A percentile compares a stretch with the other conserved stretches of the same genome.
phyloP scores from a whole-genome alignment of 345 rosid species.

The Rhizophora apiculata region DNA sequence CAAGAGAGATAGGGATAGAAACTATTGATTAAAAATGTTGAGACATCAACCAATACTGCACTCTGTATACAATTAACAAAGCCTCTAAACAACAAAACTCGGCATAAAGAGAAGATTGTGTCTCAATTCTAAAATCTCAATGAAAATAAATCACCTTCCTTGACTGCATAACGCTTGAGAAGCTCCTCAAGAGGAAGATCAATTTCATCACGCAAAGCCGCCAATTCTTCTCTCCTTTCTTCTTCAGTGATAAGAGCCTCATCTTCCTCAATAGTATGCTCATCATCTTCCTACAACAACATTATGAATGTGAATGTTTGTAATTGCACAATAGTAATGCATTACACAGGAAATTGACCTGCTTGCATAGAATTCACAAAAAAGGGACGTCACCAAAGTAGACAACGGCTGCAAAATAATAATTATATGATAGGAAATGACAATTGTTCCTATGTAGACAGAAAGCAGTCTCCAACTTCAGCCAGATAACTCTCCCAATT shows the following conservation, averaged over 20 bases:
- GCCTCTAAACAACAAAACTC: background rate
- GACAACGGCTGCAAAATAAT: background rate
- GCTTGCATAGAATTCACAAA: background rate
- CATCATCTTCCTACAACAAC: conserved; percentile 94
- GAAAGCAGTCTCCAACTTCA: too few relatives aligned
- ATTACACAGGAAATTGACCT: background rate
- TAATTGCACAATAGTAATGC: conserved; percentile 1
- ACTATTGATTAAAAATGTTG: too few relatives aligned
- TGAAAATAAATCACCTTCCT: conserved; percentile 41
- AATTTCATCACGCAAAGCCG: conserved; percentile 70
- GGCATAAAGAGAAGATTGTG: background rate
- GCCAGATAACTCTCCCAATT: too few relatives aligned
- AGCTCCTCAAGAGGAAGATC: conserved; percentile 89
- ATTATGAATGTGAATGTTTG: conserved; percentile 10
- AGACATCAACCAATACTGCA: too few relatives aligned
- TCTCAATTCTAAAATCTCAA: background rate
- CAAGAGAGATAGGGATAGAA: too few relatives aligned
- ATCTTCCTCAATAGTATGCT: conserved; percentile 90
- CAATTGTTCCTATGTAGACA: too few relatives aligned
- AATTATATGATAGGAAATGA: background rate
- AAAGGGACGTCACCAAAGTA: background rate
- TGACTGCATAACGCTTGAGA: conserved; percentile 57
- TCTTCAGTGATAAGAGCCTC: conserved; percentile 76
- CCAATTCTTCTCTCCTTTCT: conserved; percentile 92
- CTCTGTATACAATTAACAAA: too few relatives aligned